Evolutionary conservation across 2,329 filamentous ascomycete genomes (phyloP).

Genomic region (Penicillium thymicola): DNA sequence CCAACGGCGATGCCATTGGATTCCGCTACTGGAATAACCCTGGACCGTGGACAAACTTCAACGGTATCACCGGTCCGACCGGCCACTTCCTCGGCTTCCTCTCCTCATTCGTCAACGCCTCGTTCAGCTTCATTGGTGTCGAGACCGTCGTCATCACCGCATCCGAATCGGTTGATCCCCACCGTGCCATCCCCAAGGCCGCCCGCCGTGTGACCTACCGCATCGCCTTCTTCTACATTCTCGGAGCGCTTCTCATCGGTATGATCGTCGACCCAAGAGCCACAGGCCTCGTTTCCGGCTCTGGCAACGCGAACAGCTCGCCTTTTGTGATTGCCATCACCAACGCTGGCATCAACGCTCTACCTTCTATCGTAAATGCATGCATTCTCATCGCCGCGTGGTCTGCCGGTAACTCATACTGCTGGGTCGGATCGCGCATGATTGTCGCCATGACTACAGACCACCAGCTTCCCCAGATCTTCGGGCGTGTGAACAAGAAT

Average conservation of each 20-base stretch:
- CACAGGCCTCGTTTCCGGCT: conserved; percentile 21
- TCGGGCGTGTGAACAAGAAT: conserved; percentile 51
- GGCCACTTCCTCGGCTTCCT: conserved; percentile 38
- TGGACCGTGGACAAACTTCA: conserved; percentile 32
- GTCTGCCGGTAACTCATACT: conserved; percentile 44
- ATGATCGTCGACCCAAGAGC: conserved; percentile 29
- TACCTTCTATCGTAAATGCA: conserved; percentile 36
- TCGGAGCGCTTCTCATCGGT: conserved; percentile 30
- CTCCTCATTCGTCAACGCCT: conserved; percentile 41
- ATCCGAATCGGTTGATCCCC: conserved; percentile 40
- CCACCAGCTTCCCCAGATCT: conserved; percentile 56
- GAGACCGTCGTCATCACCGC: conserved; percentile 42
- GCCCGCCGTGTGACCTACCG: conserved; percentile 41
- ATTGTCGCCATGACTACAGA: conserved; percentile 60
- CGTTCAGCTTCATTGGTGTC: conserved; percentile 43
- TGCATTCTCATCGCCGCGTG: conserved; percentile 40
- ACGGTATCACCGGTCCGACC: conserved; percentile 29
- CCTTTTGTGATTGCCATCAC: conserved; percentile 38
- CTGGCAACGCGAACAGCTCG: conserved; percentile 31
- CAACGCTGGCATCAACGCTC: conserved; percentile 32
- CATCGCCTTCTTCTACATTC: conserved; percentile 40
- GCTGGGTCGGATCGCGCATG: conserved; percentile 56
- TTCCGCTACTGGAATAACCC: conserved; percentile 38
- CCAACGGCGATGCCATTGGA: conserved; percentile 31
- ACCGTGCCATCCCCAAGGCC: conserved; percentile 41